Conservation (phyloP, 352 stramenopile genomes). For the Pythium phragmiticola region DNA sequence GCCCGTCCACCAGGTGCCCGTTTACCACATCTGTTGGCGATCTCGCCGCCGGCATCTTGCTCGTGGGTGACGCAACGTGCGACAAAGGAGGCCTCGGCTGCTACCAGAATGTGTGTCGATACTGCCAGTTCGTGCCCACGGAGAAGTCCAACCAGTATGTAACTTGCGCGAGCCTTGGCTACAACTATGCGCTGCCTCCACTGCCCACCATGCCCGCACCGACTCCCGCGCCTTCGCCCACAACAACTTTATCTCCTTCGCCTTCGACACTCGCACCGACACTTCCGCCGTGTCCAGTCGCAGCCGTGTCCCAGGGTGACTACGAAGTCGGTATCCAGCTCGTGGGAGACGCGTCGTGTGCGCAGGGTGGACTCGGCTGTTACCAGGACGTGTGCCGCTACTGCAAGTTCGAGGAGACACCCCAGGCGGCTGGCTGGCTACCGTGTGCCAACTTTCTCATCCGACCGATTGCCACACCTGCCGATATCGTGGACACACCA, state of each 20-base stretch:
- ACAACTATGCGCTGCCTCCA: not conserved
- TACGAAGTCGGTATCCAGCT: not conserved
- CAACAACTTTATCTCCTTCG: not conserved
- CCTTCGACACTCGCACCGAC: not conserved
- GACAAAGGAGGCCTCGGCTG: conserved; percentile 9
- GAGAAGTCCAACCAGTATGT: conserved; percentile 8
- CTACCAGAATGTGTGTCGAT: conserved; percentile 12
- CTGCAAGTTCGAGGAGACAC: conserved; percentile 8
- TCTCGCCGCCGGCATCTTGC: conserved; percentile 16
- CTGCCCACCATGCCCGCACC: not conserved
- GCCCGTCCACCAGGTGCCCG: conserved; percentile 1
- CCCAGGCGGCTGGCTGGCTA: not conserved
- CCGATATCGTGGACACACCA: not conserved
- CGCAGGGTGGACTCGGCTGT: conserved; percentile 3
- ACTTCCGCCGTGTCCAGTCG: conserved; percentile 2
- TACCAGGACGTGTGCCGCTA: conserved; percentile 6
- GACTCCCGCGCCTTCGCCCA: not conserved
- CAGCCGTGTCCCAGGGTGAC: not conserved
- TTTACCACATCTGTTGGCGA: conserved; percentile 10
- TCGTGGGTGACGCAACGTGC: conserved; percentile 24
- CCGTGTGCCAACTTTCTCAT: conserved; percentile 1
- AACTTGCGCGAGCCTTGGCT: conserved; percentile 7
- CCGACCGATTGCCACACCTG: not conserved
- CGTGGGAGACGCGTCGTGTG: not conserved
- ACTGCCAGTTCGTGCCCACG: conserved; percentile 12